A percentile compares a stretch with the other conserved stretches of the same genome.
phyloP scores from a whole-genome alignment of 108 stramenopile species.

The Ochromonas danica region DNA sequence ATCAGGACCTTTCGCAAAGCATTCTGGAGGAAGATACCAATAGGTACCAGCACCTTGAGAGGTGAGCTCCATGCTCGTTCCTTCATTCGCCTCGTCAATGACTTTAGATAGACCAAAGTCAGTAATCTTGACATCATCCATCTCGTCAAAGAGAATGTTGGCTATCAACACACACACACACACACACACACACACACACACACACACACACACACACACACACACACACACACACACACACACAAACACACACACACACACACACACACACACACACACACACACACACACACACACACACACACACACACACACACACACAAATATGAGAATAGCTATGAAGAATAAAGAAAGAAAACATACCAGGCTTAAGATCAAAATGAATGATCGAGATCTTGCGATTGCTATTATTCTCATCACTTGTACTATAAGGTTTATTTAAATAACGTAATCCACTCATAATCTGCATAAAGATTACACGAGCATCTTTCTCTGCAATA shows the following conservation, averaged over 20 bases:
- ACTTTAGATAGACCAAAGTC: slow-evolving; percentile 91
- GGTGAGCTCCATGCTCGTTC: slow-evolving; percentile 92
- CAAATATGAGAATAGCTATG: too few species aligned
- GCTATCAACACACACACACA: slow-evolving; percentile 55
- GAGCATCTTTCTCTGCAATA: slow-evolving; percentile 83
- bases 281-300: too few species aligned
- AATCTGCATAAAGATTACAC: slow-evolving; percentile 86
- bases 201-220: too few species aligned
- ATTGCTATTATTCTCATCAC: neutral
- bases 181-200: too few species aligned
- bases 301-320: too few species aligned
- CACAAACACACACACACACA: too few species aligned
- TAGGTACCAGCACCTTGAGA: slow-evolving; percentile 99
- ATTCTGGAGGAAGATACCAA: slow-evolving; percentile 99
- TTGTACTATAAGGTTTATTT: slow-evolving; percentile 52
- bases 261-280: too few species aligned
- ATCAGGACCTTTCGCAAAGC: slow-evolving; percentile 69
- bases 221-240: too few species aligned
- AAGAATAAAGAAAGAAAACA: too few species aligned
- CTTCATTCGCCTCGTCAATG: slow-evolving; percentile 39
- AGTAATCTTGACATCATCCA: slow-evolving; percentile 94
- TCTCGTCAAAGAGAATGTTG: slow-evolving; percentile 88
- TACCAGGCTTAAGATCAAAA: slow-evolving; percentile 88
- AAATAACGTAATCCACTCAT: slow-evolving; percentile 89
- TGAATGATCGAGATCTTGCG: slow-evolving; percentile 78